Conservation (phyloP, 345 rosid species). For the Aurinia saxatilis region DNA sequence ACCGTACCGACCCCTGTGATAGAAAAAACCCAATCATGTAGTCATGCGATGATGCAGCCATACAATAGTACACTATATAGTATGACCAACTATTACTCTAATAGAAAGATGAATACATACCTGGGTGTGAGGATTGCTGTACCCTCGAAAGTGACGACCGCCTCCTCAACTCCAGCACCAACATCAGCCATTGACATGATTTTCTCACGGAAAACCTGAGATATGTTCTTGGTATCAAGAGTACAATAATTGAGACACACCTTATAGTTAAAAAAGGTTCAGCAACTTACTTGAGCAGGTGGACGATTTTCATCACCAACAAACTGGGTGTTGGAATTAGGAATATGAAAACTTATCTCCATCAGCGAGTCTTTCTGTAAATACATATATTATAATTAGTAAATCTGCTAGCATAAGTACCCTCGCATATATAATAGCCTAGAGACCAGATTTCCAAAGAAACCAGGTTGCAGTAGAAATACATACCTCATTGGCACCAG, state of each 20-base stretch:
- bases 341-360: slow-evolving; percentile 94
- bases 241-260: neutral
- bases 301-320: slow-evolving; percentile 90
- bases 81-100: neutral
- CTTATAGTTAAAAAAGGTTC: neutral
- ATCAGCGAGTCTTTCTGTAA: slow-evolving; percentile 89
- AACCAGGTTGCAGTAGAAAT: neutral
- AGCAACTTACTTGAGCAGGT: slow-evolving; percentile 65
- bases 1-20: slow-evolving; percentile 88
- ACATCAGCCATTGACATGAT: slow-evolving; percentile 82
- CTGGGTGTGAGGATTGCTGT: slow-evolving; percentile 94
- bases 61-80: neutral
- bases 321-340: slow-evolving; percentile 78
- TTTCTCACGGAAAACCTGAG: slow-evolving; percentile 69
- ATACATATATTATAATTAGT: neutral
- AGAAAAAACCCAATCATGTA: neutral
- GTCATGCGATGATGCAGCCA: slow-evolving; percentile 6
- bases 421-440: neutral
- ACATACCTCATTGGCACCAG: slow-evolving; percentile 92
- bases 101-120: slow-evolving; percentile 25
- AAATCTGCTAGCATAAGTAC: neutral
- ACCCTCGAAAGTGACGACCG: slow-evolving; percentile 87
- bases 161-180: slow-evolving; percentile 83
- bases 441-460: neutral
- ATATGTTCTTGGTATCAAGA: slow-evolving; percentile 1